Conservation (phyloP, 2,329 filamentous ascomycete genomes). For the Monosporascus cannonballus region DNA sequence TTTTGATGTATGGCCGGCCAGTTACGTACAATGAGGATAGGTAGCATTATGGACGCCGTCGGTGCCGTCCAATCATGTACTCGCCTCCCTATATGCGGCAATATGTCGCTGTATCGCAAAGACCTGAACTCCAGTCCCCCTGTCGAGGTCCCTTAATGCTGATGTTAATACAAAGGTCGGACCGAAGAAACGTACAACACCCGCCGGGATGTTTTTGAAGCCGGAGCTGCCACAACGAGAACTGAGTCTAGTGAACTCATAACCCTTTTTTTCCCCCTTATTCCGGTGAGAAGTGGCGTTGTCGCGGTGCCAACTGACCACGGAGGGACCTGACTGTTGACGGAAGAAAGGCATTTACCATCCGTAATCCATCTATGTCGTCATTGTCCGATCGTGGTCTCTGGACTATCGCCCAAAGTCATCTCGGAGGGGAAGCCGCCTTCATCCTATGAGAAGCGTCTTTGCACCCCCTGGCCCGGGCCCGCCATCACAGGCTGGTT, state of each 20-base stretch:
- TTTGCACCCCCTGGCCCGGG: conserved; percentile 39
- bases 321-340: background rate
- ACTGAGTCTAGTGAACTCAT: background rate
- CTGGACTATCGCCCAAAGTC: background rate
- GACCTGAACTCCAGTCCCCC: background rate
- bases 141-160: background rate
- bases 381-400: background rate
- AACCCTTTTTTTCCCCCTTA: background rate
- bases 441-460: conserved; percentile 49
- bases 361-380: background rate
- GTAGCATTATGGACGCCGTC: conserved; percentile 10
- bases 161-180: background rate
- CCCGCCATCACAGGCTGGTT: conserved; percentile 51
- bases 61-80: conserved; percentile 1
- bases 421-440: conserved; percentile 10
- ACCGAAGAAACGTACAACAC: background rate
- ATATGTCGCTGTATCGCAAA: background rate
- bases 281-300: background rate
- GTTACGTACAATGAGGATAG: conserved; percentile 23
- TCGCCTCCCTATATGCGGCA: background rate
- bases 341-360: conserved; percentile 2
- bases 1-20: conserved; percentile 40
- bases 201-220: background rate
- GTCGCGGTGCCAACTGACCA: conserved; percentile 1
- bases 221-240: background rate